These are phyloP conservation scores for Aegilops speltoides DNA, from an alignment of 176 grass and related monocot genomes.

Conservation along the genomic window DNA sequence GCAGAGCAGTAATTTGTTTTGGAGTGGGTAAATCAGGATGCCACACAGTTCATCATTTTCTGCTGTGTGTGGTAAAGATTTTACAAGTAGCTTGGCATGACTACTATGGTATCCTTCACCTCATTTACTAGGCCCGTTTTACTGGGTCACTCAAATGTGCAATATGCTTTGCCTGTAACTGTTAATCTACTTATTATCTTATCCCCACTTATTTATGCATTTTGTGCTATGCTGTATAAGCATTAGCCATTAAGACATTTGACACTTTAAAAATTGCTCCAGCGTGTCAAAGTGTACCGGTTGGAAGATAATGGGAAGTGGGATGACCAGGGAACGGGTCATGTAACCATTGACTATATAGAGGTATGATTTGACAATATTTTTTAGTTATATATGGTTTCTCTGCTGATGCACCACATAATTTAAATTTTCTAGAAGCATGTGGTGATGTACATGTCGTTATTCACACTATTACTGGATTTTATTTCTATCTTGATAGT, in stretches of 20 bases:
- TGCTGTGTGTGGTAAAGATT: background rate
- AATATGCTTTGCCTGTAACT: conserved; percentile 25
- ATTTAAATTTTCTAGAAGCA: conserved; percentile 27
- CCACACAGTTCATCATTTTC: background rate
- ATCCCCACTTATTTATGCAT: conserved; percentile 4
- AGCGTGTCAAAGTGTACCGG: conserved; percentile 76
- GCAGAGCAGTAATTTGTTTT: background rate
- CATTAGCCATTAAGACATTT: conserved; percentile 5
- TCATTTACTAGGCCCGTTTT: background rate
- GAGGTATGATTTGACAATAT: conserved; percentile 45
- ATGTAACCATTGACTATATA: conserved; percentile 67
- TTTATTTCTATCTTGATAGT: conserved; percentile 10
- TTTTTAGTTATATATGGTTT: background rate
- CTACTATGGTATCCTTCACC: background rate
- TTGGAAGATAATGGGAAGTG: conserved; percentile 64
- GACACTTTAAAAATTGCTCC: conserved; percentile 36
- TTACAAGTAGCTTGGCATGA: background rate
- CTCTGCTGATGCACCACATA: conserved; percentile 16
- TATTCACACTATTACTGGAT: conserved; percentile 10
- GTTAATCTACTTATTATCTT: background rate
- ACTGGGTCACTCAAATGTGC: background rate
- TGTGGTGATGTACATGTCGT: background rate
- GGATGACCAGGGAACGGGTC: conserved; percentile 81
- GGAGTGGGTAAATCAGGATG: background rate
- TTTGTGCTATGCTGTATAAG: conserved; percentile 1